A percentile compares a stretch with the other conserved stretches of the same genome.
phyloP scores from a whole-genome alignment of 345 rosid genomes.

The Populus nigra region DNA sequence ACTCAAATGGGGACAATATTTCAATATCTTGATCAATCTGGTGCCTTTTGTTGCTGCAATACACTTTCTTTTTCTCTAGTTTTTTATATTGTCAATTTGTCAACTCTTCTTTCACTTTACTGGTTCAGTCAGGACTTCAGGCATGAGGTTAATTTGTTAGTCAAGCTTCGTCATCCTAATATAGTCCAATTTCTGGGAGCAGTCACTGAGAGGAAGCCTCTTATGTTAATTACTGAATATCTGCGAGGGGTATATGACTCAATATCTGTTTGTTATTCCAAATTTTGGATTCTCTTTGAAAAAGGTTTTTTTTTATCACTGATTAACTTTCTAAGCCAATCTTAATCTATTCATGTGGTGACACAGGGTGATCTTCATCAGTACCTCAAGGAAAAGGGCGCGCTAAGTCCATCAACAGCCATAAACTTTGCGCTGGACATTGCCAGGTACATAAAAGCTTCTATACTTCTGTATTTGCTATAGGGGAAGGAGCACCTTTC shows the following conservation, averaged over 20 bases:
- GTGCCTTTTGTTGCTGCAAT: slow-evolving; percentile 13
- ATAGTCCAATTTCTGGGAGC: slow-evolving; percentile 98
- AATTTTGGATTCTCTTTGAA: slow-evolving; percentile 6
- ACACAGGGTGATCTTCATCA: slow-evolving; percentile 96
- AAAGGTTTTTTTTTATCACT: slow-evolving; percentile 4
- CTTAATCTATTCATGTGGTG: slow-evolving; percentile 11
- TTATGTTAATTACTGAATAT: slow-evolving; percentile 93
- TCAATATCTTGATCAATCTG: slow-evolving; percentile 12
- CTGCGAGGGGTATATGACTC: slow-evolving; percentile 74
- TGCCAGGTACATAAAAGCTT: slow-evolving; percentile 51
- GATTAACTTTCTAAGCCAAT: slow-evolving; percentile 13
- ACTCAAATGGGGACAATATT: background rate
- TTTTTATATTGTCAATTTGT: background rate
- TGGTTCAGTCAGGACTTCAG: slow-evolving; percentile 94
- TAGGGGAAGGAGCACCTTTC: background rate
- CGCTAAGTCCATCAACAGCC: slow-evolving; percentile 84
- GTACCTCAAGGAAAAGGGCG: slow-evolving; percentile 88
- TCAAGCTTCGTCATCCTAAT: slow-evolving; percentile 99
- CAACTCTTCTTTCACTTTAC: slow-evolving; percentile 23
- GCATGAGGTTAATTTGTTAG: slow-evolving; percentile 94
- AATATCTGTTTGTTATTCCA: slow-evolving; percentile 13
- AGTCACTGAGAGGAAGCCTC: slow-evolving; percentile 98
- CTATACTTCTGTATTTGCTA: background rate
- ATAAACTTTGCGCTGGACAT: slow-evolving; percentile 92
- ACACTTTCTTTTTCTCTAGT: background rate